Evolutionary conservation across 345 rosid species (phyloP), one percentile per base, ranked within the genome.

Genomic region (Lepidium africanum): DNA sequence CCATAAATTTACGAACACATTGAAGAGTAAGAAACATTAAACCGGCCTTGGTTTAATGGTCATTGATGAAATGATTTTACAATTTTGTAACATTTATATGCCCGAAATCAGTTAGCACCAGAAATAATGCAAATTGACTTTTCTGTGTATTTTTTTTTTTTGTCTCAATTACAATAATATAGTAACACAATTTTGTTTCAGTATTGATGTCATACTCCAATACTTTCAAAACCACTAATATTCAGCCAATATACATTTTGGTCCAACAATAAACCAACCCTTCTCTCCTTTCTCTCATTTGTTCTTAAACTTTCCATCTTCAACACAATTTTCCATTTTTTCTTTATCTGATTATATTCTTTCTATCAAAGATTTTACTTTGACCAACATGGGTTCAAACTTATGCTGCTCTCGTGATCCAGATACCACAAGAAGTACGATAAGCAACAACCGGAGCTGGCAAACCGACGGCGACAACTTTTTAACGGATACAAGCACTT

Each of bases 331-430:
- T 21, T n/a, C 6, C 10, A 38, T 0, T 13, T 21, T n/a, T 23
- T 10, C 10, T 4, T 37, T 12, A n/a, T 49, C 52, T 60, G 25
- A 14, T 13, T 19, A 13, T 4, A 15, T 32, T 42, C 3, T 42
- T 52, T 52, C 38, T 27, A 43, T 55, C 40, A 53, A 37, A 56
- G 43, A 64, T 55, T 46, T 59, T 33, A 47, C 52, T 64, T 55
- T 72, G 37, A 55, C 3, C 52, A 10, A 35, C 39, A 74, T 74
- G 77, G 77, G 77, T 7, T 74, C 77, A 66, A 52, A n/a, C 54
- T 67, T 67, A 17, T 74, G 77, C 7, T 74, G 77, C 40, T 36
- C 63, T 52, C 63, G 68, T 45, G 30, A 10, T 35, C 73, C 73
- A 52, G 40, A 51, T 52, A 59, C 62, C 11, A 42, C 27, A 17